Evolutionary conservation across 2,329 filamentous ascomycete genomes (phyloP), one percentile per base, ranked within the genome.

Genomic region (Exophiala sp.): DNA sequence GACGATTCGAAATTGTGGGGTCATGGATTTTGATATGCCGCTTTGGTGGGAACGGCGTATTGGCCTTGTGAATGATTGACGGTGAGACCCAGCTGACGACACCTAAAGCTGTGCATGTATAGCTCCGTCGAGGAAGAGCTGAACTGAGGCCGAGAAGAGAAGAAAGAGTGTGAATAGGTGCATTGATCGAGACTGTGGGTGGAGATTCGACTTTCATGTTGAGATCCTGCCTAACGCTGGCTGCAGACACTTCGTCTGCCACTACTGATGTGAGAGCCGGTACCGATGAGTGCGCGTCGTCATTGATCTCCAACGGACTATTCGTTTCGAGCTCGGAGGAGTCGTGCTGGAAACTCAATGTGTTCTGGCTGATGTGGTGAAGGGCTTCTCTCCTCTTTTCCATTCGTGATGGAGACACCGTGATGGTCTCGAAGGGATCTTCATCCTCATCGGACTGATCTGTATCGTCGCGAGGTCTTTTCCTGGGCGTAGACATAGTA

Each of bases 21-120:
- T 68, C 66, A 12, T 65, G 58, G 35, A 68, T 59, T 24, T 65
- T 64, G 45, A 68, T 48, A 42, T 68, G 65, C 1, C 66, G 65
- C 43, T 68, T 68, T 0, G 60, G 61, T 11, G 65, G 63, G 50
- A 65, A 66, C 8, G 57, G 55, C 5, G 55, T 55, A 33, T 58
- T 58, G 1, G 58, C 52, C n/a, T 60, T 59, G 35, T 61, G 61
- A 20, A 66, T 61, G 5, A 62, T 24, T 1, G 55, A 54, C 1
- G 64, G 57, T 1, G 64, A 66, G 5, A 64, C 54, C 63, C 61
- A 66, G 16, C 61, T 62, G 41, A 67, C 59, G 29, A 67, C 46
- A 20, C 47, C 65, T 42, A 67, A 55, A 34, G 66, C 40, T 24
- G 62, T 60, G 43, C 65, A 65, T 36, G 59, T 16, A 42, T 67